Base-by-base conservation (phyloP, 345 rosid genomes). In the Alliaria petiolata region DNA sequence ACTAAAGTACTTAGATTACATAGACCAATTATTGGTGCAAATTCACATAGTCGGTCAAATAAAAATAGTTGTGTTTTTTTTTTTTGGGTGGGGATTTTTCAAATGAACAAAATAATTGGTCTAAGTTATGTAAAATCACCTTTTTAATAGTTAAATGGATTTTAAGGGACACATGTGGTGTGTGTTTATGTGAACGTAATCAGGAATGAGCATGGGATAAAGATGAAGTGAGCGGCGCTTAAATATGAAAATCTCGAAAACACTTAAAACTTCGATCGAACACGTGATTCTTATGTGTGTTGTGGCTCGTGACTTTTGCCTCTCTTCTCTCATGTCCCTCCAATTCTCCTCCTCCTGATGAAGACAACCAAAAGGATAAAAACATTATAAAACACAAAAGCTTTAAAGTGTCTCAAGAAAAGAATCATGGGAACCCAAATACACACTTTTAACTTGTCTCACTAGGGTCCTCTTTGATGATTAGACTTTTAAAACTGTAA, bases 221-320 rank as follows among this genome's bases (percentile, higher is more conserved):
- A 62, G 49, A 55, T 76, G 79, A 76, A 76, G 28, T 28, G 75
- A 76, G 79, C 79, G 79, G 79, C 65, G 75, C 45, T 30, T 60
- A 52, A 75, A 67, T 67, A 54, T 65, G 35, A 49, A 65, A 51
- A 50, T 59, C 39, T 40, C 13, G 14, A 66, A 62, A 56, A 17
- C 30, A 56, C 44, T 35, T 17, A 56, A 34, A 44, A 35, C 65
- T 52, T 51, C 15, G 71, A 46, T 43, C 53, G 51, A 38, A 69
- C 78, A 61, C 69, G 69, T 75, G 78, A 75, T 75, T 52, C 69
- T 67, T 75, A 40, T 75, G 74, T 68, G 51, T 34, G 62, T 45
- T 28, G 49, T 62, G 39, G 16, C 74, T 75, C 78, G 78, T 75
- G 78, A 75, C 78, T 67, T 52, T 43, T 75, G 74, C 78, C 78